Conservation (phyloP, 2,329 filamentous ascomycete species). For the Rhynchosporium secalis region DNA sequence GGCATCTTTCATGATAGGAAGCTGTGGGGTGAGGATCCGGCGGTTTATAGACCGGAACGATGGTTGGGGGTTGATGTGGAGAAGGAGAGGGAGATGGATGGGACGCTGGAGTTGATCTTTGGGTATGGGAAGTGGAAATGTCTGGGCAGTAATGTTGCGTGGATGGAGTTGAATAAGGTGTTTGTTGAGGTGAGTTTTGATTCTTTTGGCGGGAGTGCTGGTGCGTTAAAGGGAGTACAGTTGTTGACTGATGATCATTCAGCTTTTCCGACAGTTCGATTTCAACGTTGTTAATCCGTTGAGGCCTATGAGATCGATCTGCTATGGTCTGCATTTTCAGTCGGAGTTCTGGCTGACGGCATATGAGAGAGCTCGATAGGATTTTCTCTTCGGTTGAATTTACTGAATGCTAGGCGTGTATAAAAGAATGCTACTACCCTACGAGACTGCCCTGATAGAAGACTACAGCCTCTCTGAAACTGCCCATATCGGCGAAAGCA, state of each 20-base stretch:
- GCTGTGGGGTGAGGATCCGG: conserved; percentile 42
- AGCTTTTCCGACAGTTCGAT: conserved; percentile 22
- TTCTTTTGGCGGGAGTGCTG: background rate
- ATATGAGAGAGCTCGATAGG: conserved; percentile 3
- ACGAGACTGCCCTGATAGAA: too few relatives aligned
- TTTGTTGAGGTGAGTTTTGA: conserved; percentile 47
- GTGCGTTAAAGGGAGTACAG: background rate
- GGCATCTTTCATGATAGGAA: conserved; percentile 42
- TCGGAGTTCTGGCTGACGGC: conserved; percentile 18
- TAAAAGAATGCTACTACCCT: too few relatives aligned
- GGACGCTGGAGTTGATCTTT: conserved; percentile 47
- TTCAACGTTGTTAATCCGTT: conserved; percentile 18
- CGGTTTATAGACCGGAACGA: conserved; percentile 49
- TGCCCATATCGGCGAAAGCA: too few relatives aligned
- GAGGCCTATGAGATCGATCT: conserved; percentile 14
- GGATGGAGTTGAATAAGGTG: conserved; percentile 52
- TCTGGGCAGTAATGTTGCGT: conserved; percentile 49
- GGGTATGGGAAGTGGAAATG: conserved; percentile 48
- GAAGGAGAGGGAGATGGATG: conserved; percentile 40
- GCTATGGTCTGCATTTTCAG: conserved; percentile 14
- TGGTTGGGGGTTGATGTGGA: conserved; percentile 44
- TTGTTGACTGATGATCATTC: background rate
- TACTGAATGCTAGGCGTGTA: too few relatives aligned
- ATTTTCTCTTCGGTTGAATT: background rate
- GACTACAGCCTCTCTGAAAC: too few relatives aligned